Base-by-base conservation (phyloP, 306 rosid species). In the Fragaria vesca region DNA sequence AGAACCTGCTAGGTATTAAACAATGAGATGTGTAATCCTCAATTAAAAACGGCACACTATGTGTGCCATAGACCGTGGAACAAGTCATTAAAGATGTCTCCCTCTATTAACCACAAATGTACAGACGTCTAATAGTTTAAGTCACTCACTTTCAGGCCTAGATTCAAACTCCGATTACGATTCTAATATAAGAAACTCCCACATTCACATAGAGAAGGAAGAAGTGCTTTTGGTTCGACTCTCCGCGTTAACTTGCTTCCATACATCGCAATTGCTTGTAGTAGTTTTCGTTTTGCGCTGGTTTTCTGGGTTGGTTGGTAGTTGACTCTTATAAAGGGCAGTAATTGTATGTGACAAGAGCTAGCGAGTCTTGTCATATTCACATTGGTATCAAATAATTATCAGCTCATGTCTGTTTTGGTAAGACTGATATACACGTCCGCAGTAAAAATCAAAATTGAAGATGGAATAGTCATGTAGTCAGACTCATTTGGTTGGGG, bases 281-380 rank as follows among this genome's bases (percentile, higher is more conserved):
- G 45, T 6, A 63, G 69, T 16, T 30, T 60, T 63, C 67, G 8
- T 15, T 63, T 63, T 30, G n/a, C 5, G 42, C 69, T 18, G 7
- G 13, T 17, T 66, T 36, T 38, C 28, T 17, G 28, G 28, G 28
- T 67, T 7, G 15, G 70, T 18, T 34, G 32, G 72, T 20, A 6
- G 70, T 34, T 7, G 70, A 36, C 46, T 8, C 13, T 55, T n/a
- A 55, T 8, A n/a, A n/a, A n/a, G 62, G 12, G 28, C 12, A n/a
- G 62, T n/a, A 55, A 55, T n/a, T 55, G 62, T 55, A 55, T n/a
- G 61, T 55, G 62, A 55, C 62, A 54, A 18, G n/a, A 15, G n/a
- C 0, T 47, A 50, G 55, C n/a, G 20, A 16, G 60, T 54, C 26
- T n/a, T 54, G 24, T 54, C 60, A 18, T 6, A n/a, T n/a, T 52